Evolutionary conservation across 179 eudicot species (phyloP).

Genomic region (Gypsophila paniculata): DNA sequence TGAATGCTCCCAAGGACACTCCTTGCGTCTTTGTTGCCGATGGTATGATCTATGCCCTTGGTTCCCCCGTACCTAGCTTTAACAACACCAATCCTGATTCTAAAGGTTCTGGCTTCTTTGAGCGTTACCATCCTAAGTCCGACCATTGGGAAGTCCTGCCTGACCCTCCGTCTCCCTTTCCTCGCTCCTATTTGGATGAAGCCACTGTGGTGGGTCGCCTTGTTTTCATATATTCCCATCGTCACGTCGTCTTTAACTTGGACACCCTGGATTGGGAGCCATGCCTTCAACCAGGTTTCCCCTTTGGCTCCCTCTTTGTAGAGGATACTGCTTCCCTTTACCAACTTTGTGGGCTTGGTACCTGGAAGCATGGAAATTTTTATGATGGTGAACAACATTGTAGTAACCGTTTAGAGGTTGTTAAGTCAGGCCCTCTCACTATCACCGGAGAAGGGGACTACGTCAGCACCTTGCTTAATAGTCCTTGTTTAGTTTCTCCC

Average conservation of each 20-base stretch:
- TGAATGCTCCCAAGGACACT: conserved; percentile 2
- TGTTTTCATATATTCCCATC: background rate
- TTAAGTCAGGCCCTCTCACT: background rate
- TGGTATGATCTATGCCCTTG: conserved; percentile 5
- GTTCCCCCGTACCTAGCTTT: too few relatives aligned
- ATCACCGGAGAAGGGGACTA: too few relatives aligned
- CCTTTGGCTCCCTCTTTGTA: background rate
- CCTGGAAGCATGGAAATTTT: background rate
- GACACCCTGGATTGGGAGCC: background rate
- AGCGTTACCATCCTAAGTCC: background rate
- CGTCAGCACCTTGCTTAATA: too few relatives aligned
- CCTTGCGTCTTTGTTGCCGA: conserved; percentile 4
- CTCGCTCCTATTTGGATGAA: background rate
- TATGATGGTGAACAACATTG: background rate
- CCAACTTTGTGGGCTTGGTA: background rate
- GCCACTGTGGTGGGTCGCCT: background rate
- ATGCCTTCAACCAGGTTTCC: background rate
- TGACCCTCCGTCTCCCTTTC: background rate
- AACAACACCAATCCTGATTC: too few relatives aligned
- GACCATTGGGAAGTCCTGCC: conserved; percentile 2
- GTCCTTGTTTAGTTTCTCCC: too few relatives aligned
- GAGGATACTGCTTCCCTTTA: background rate
- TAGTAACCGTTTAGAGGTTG: background rate
- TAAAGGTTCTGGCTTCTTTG: conserved; percentile 1
- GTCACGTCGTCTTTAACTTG: background rate